Evolutionary conservation across 768 basidiomycete species (phyloP), one percentile per base, ranked within the genome.

Genomic region (Porpolomopsis calyptriformis): DNA sequence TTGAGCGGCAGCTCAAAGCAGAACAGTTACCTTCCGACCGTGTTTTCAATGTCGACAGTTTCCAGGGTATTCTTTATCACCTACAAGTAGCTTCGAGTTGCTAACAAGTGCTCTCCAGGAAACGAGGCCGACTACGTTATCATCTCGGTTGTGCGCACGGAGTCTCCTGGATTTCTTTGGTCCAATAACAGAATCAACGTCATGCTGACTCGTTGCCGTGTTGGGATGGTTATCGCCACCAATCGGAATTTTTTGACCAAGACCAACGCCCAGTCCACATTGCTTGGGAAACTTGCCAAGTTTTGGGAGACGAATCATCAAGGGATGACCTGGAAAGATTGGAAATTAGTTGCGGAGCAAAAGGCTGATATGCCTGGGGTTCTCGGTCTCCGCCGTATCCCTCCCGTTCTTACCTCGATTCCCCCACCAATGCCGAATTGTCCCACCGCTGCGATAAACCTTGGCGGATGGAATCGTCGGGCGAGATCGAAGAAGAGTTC

Each of bases 11-110:
- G 14, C 70, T 91, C 55, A 72, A 78, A 1, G 58, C 50, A 40
- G 61, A 68, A 43, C 70, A 66, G 0, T 60, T 90, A 1, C 47
- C 64, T 2, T 64, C 69, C 26, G 73, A 89, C 53, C 87, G 73
- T 46, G 81, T 79, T 54, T 89, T 86, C 60, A 88, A 83, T 73
- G 82, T 89, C 48, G 86, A 89, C 58, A 82, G 85, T 7, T 88
- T 88, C 50, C 86, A 88, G 77, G 85, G 86, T 83, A 49, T 48
- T 36, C 46, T 49, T n/a, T 44, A 14, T 24, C 39, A n/a, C 47
- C 2, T 38, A 22, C n/a, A n/a, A 31, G 20, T 40, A 5, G 20
- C 18, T 20, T 43, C 19, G 18, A 51, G 12, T 45, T 22, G 38
- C 52, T 41, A 33, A 43, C 19, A 8, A n/a, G 31, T 43, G 39